Percentiles rank a stretch among this genome's conserved stretches.
Conservation (phyloP, 2,329 filamentous ascomycete genomes). For the Sporothrix sp. region DNA sequence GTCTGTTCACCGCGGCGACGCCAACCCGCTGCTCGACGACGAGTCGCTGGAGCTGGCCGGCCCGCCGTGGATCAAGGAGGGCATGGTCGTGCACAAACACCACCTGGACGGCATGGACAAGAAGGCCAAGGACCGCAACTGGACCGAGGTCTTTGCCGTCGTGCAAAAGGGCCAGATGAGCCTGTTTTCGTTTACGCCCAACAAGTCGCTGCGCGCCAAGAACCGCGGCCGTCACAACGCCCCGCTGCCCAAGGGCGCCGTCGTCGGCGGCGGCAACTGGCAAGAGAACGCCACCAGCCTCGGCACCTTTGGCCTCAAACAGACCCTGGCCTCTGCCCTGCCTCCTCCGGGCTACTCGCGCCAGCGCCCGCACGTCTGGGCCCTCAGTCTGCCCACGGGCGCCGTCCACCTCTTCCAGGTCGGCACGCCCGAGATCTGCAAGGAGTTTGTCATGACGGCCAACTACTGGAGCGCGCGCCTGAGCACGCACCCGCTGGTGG, state of each 20-base stretch:
- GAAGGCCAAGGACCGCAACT: slow-evolving; percentile 86
- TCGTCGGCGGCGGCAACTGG: slow-evolving; percentile 95
- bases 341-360: slow-evolving; percentile 91
- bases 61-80: slow-evolving; percentile 97
- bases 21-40: slow-evolving; percentile 67
- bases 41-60: slow-evolving; percentile 85
- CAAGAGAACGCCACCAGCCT: slow-evolving; percentile 89
- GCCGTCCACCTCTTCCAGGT: slow-evolving; percentile 98
- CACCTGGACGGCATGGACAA: slow-evolving; percentile 86
- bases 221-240: slow-evolving; percentile 42
- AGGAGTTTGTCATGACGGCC: slow-evolving; percentile 85
- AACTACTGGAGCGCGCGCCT: slow-evolving; percentile 97
- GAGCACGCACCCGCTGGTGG: slow-evolving; percentile 85
- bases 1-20: slow-evolving; percentile 28
- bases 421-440: slow-evolving; percentile 86
- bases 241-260: slow-evolving; percentile 45
- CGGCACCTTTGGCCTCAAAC: slow-evolving; percentile 76
- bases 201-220: slow-evolving; percentile 65
- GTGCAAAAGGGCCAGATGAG: slow-evolving; percentile 91
- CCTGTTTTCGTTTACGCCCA: slow-evolving; percentile 83
- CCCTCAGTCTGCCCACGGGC: slow-evolving; percentile 79
- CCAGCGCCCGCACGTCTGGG: slow-evolving; percentile 84
- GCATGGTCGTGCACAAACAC: slow-evolving; percentile 91
- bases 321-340: slow-evolving; percentile 83
- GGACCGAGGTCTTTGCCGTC: slow-evolving; percentile 92